Evolutionary conservation across 2,329 filamentous ascomycete genomes (phyloP).

Genomic region (Stagonosporopsis vannaccii): DNA sequence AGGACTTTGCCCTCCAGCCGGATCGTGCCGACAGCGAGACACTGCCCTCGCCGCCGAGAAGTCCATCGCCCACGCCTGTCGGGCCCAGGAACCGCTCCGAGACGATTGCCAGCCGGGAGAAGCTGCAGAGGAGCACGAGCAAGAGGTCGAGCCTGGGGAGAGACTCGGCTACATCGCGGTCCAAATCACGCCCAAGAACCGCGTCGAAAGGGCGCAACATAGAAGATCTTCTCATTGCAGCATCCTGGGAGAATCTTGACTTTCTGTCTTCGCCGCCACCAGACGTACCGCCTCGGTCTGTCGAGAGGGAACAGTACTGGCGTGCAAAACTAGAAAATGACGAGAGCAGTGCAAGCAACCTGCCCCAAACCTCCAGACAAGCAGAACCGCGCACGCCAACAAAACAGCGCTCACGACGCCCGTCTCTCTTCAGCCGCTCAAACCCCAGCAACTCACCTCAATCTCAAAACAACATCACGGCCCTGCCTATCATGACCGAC

Average conservation of each 20-base stretch:
- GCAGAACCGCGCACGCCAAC: constrained; percentile 15
- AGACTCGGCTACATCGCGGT: constrained; percentile 7
- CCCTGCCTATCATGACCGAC: constrained; percentile 34
- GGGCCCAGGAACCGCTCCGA: constrained; percentile 15
- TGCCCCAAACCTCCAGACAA: neutral
- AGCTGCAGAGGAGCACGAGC: constrained; percentile 16
- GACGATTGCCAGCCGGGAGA: constrained; percentile 1
- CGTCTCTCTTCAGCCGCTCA: constrained; percentile 12
- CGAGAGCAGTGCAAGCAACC: constrained; percentile 4
- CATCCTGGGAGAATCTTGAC: constrained; percentile 37
- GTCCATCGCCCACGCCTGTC: constrained; percentile 22
- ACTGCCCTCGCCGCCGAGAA: constrained; percentile 5
- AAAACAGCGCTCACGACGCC: constrained; percentile 20
- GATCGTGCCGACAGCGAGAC: constrained; percentile 23
- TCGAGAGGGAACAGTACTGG: constrained; percentile 1
- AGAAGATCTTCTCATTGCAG: constrained; percentile 19
- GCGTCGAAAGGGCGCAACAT: constrained; percentile 22
- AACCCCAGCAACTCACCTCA: constrained; percentile 19
- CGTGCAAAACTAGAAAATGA: neutral
- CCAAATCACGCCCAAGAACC: constrained; percentile 11
- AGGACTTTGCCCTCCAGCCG: constrained; percentile 12
- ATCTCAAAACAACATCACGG: constrained; percentile 37
- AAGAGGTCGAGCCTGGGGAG: constrained; percentile 18
- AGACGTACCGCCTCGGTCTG: constrained; percentile 12
- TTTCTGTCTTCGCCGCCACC: constrained; percentile 26